Conservation (phyloP, 768 basidiomycete species). For the Boletales sp. region DNA sequence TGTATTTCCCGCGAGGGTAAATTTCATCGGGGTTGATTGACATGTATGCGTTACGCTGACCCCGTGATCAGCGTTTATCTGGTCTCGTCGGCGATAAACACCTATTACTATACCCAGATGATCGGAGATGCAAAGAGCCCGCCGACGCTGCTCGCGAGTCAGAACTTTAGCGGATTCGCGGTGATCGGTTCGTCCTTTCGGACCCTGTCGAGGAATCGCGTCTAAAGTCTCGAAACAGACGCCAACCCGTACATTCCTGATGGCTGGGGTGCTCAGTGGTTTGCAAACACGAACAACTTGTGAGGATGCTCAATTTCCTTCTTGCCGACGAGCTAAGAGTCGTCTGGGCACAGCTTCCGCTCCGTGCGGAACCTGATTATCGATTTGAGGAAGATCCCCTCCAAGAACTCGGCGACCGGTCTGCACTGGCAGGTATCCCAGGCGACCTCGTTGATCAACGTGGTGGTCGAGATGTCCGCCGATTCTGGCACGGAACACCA, state of each 20-base stretch:
- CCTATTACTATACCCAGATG: slow-evolving; percentile 74
- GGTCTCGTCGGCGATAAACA: slow-evolving; percentile 60
- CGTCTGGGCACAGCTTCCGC: slow-evolving; percentile 46
- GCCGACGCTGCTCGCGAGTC: slow-evolving; percentile 63
- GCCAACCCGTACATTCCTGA: slow-evolving; percentile 67
- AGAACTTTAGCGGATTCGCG: slow-evolving; percentile 62
- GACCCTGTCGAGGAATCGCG: neutral
- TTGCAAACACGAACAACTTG: slow-evolving; percentile 24
- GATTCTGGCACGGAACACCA: slow-evolving; percentile 59
- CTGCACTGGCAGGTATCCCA: slow-evolving; percentile 87
- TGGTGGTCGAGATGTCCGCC: slow-evolving; percentile 68
- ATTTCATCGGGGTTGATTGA: neutral
- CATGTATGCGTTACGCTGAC: neutral
- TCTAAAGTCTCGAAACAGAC: slow-evolving; percentile 37
- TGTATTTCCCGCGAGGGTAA: slow-evolving; percentile 74
- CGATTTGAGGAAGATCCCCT: slow-evolving; percentile 56
- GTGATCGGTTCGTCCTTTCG: slow-evolving; percentile 54
- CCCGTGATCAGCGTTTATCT: slow-evolving; percentile 51
- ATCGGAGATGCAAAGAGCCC: slow-evolving; percentile 69
- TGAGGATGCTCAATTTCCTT: neutral
- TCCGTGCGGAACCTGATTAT: slow-evolving; percentile 74
- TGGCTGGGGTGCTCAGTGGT: slow-evolving; percentile 34
- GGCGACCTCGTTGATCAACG: slow-evolving; percentile 68
- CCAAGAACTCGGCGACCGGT: slow-evolving; percentile 54
- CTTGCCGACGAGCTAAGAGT: neutral